Percentiles rank a stretch among this genome's conserved stretches.
phyloP scores from a whole-genome alignment of 176 grass and related monocot species.

The Pharus latifolius region DNA sequence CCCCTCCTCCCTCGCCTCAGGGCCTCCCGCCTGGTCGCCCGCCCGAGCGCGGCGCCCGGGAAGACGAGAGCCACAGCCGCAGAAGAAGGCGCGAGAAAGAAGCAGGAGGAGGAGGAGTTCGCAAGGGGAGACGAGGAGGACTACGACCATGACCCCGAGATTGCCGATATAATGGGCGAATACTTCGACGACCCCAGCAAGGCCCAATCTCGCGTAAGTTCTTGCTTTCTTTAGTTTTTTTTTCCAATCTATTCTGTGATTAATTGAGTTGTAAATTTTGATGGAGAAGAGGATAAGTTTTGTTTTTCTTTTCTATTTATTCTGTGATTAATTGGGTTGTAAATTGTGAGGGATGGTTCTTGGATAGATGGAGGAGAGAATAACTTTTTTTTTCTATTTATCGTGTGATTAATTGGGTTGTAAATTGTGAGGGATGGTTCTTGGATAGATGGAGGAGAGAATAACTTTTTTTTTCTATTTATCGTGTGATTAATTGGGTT shows the following conservation, averaged over 20 bases:
- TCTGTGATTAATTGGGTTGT: too few relatives aligned
- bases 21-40: not conserved
- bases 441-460: conserved; percentile 53
- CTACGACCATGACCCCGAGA: conserved; percentile 71
- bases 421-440: too few relatives aligned
- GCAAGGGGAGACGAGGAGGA: conserved; percentile 21
- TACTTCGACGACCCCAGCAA: conserved; percentile 86
- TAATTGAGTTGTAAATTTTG: too few relatives aligned
- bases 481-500: not conserved
- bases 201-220: conserved; percentile 55
- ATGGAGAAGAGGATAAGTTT: too few relatives aligned
- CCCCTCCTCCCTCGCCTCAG: not conserved
- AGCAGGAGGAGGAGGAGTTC: conserved; percentile 15
- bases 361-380: too few relatives aligned
- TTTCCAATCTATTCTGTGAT: not conserved
- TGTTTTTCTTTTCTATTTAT: too few relatives aligned
- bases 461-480: conserved; percentile 7
- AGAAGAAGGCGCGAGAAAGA: not conserved
- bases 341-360: too few relatives aligned
- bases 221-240: not conserved
- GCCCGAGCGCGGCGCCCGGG: not conserved
- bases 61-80: not conserved
- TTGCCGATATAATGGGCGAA: conserved; percentile 66
- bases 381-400: too few relatives aligned
- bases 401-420: not conserved